phyloP scores from a whole-genome alignment of 164 flowering plant species.

The Annona cherimola region DNA sequence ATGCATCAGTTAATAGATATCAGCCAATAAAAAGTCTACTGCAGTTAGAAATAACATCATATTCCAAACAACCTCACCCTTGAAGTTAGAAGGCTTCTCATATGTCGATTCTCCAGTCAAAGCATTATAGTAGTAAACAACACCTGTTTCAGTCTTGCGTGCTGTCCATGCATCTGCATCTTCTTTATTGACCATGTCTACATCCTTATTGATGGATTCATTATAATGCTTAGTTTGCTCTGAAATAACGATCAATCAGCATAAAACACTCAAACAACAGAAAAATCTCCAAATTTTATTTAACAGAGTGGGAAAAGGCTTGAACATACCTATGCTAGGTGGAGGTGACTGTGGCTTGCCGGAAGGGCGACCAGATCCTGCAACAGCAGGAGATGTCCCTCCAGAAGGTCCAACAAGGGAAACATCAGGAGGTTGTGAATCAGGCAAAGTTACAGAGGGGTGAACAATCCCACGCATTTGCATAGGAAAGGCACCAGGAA shows the following conservation, averaged over 20 bases:
- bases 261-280: not conserved
- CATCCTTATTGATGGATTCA: slow-evolving; percentile 23
- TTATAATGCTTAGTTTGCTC: slow-evolving; percentile 34
- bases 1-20: not conserved
- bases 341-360: slow-evolving; percentile 33
- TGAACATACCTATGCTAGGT: slow-evolving; percentile 51
- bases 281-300: no score
- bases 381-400: slow-evolving; percentile 23
- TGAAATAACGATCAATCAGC: slow-evolving; percentile 20
- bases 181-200: slow-evolving; percentile 26
- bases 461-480: slow-evolving; percentile 38
- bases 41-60: not conserved
- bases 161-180: slow-evolving; percentile 77
- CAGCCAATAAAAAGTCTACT: not conserved
- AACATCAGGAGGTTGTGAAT: slow-evolving; percentile 66
- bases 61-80: slow-evolving; percentile 57
- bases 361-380: slow-evolving; percentile 23
- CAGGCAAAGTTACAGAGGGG: slow-evolving; percentile 44
- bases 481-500: slow-evolving; percentile 49
- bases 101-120: slow-evolving; percentile 89
- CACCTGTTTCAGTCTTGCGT: slow-evolving; percentile 83
- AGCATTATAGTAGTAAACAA: slow-evolving; percentile 86
- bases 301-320: slow-evolving; percentile 4
- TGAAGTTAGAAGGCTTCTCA: slow-evolving; percentile 66
- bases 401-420: slow-evolving; percentile 38